phyloP scores from a whole-genome alignment of 441 rosid species.

The Geranium incanum region DNA sequence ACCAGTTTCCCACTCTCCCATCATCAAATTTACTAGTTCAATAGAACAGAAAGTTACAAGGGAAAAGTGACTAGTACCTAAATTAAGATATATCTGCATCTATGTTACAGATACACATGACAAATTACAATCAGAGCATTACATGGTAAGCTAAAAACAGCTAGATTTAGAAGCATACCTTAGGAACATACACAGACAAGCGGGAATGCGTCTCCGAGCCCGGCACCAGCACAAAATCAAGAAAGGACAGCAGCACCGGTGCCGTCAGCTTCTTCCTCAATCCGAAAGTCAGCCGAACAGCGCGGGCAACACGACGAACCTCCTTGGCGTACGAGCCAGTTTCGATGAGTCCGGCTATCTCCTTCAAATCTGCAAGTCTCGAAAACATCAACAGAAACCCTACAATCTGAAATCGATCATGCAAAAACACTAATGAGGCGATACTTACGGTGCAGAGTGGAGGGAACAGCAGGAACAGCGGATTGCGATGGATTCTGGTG shows the following conservation, averaged over 20 bases:
- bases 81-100: background rate
- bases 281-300: background rate
- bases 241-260: background rate
- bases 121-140: background rate
- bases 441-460: constrained; percentile 38
- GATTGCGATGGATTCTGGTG: constrained; percentile 41
- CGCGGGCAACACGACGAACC: background rate
- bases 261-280: background rate
- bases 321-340: constrained; percentile 6
- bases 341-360: constrained; percentile 5
- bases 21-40: no score
- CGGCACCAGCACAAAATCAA: background rate
- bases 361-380: background rate
- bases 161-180: background rate
- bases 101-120: background rate
- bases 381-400: constrained; percentile 8
- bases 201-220: background rate
- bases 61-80: background rate
- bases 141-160: background rate
- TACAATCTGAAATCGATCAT: constrained; percentile 10
- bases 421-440: background rate
- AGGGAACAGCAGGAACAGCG: constrained; percentile 33
- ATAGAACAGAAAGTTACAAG: background rate
- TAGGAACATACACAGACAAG: constrained; percentile 6
- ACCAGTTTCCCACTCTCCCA: no score